These are phyloP conservation scores for Oryza nivara DNA, from an alignment of 176 grass and related monocot species.

Conservation along the genomic window DNA sequence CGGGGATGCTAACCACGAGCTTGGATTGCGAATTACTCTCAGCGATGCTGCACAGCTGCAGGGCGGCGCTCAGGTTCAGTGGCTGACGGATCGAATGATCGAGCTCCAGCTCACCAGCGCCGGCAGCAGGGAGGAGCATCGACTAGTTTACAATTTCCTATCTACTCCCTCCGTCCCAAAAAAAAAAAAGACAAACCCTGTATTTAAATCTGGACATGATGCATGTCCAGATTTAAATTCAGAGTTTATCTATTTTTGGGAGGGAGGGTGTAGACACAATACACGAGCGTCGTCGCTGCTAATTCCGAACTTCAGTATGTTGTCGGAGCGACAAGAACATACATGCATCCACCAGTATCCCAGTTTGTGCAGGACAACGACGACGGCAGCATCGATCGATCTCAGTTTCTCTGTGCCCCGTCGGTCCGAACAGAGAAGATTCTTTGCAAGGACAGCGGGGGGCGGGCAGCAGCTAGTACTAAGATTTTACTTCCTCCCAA, in stretches of 20 bases:
- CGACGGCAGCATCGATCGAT: neutral
- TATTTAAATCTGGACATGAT: no score
- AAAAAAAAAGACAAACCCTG: no score
- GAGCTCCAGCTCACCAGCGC: slow-evolving; percentile 41
- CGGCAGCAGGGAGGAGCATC: neutral
- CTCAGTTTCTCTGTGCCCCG: neutral
- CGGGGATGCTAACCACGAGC: slow-evolving; percentile 8
- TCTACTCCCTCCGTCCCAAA: neutral
- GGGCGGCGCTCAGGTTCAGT: slow-evolving; percentile 45
- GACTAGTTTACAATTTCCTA: slow-evolving; percentile 32
- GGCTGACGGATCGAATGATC: slow-evolving; percentile 23
- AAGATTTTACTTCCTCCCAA: no score
- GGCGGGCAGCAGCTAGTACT: neutral
- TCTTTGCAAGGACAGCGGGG: neutral
- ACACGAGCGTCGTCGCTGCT: neutral
- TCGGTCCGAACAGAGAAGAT: no score
- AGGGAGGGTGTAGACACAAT: neutral
- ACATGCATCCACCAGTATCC: neutral
- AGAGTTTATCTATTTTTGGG: no score
- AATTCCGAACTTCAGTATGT: slow-evolving; percentile 11
- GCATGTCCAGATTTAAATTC: no score
- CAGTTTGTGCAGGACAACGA: neutral
- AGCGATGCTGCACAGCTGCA: neutral
- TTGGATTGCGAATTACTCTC: neutral
- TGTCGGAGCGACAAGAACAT: neutral